Evolutionary conservation across 2,329 filamentous ascomycete species (phyloP).

Genomic region (Colletotrichum tropicicola): DNA sequence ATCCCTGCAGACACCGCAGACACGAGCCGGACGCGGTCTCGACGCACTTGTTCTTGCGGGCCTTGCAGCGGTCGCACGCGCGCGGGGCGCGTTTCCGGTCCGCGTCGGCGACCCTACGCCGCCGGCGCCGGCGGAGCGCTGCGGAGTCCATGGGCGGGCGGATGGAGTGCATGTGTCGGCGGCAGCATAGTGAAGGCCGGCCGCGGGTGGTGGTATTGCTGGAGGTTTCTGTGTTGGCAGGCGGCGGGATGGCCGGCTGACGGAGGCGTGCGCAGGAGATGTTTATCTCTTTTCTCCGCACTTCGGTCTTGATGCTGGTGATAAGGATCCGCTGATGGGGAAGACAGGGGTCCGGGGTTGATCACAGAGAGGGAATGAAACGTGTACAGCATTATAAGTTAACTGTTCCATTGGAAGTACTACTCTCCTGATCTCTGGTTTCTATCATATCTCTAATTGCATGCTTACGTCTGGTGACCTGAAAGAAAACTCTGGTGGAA

Average conservation of each 20-base stretch:
- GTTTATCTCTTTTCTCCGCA: neutral
- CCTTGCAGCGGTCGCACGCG: conserved; percentile 46
- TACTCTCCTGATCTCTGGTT: too few relatives aligned
- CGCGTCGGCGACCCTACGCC: conserved; percentile 41
- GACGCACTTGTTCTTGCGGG: conserved; percentile 45
- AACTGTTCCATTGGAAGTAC: too few relatives aligned
- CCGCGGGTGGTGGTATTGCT: neutral
- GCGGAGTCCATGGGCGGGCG: conserved; percentile 11
- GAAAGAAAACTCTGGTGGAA: too few relatives aligned
- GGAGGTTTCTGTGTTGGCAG: too few relatives aligned
- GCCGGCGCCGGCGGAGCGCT: conserved; percentile 20
- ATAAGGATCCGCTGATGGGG: neutral
- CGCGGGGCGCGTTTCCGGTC: conserved; percentile 43
- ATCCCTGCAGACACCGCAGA: conserved; percentile 38
- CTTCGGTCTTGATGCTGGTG: neutral
- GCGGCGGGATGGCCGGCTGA: neutral
- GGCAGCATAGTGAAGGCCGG: neutral
- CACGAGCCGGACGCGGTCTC: conserved; percentile 37
- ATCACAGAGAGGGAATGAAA: neutral
- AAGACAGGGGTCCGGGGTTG: neutral
- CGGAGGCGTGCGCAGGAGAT: neutral
- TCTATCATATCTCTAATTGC: too few relatives aligned
- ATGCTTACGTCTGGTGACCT: too few relatives aligned
- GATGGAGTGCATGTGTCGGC: neutral
- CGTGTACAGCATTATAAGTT: too few relatives aligned